Conservation (phyloP, 2,329 filamentous ascomycete genomes). For the Apiospora hydei region DNA sequence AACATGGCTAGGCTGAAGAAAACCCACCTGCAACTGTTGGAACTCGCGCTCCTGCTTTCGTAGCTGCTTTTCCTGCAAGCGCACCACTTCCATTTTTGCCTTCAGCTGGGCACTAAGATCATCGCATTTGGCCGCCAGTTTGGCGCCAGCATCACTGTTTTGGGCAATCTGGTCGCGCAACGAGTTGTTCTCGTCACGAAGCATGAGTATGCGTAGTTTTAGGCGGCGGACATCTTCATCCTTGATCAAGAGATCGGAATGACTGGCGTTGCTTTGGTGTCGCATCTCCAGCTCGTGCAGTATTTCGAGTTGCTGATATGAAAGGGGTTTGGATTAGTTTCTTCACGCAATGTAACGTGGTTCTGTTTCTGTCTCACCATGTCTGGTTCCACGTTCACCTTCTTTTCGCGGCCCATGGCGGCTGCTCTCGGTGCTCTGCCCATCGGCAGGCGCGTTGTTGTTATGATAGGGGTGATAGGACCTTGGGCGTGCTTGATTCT, state of each 20-base stretch:
- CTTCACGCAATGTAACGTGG: not conserved
- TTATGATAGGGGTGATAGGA: not conserved
- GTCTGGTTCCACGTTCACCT: constrained; percentile 46
- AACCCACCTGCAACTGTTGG: constrained; percentile 53
- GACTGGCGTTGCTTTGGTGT: constrained; percentile 70
- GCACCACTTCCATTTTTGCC: constrained; percentile 49
- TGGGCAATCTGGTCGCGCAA: constrained; percentile 68
- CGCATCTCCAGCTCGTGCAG: constrained; percentile 70
- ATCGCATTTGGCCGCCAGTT: constrained; percentile 49
- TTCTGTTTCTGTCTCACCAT: constrained; percentile 41
- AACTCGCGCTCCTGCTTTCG: constrained; percentile 58
- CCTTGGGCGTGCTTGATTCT: not conserved
- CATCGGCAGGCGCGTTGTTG: constrained; percentile 29
- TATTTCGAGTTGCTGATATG: constrained; percentile 43
- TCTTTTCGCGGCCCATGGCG: constrained; percentile 36
- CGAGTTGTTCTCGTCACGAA: constrained; percentile 76
- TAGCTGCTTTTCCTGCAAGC: constrained; percentile 55
- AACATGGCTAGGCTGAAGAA: not conserved
- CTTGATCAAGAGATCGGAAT: constrained; percentile 72
- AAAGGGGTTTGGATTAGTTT: not conserved
- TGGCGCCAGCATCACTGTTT: constrained; percentile 37
- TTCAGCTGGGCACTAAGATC: constrained; percentile 52
- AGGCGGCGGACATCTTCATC: constrained; percentile 78
- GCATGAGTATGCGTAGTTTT: constrained; percentile 72
- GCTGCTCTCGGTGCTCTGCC: constrained; percentile 36